Evolutionary conservation across 2,329 filamentous ascomycete species (phyloP), one percentile per base, ranked within the genome.

Genomic region (Dothideomycetes sp.): DNA sequence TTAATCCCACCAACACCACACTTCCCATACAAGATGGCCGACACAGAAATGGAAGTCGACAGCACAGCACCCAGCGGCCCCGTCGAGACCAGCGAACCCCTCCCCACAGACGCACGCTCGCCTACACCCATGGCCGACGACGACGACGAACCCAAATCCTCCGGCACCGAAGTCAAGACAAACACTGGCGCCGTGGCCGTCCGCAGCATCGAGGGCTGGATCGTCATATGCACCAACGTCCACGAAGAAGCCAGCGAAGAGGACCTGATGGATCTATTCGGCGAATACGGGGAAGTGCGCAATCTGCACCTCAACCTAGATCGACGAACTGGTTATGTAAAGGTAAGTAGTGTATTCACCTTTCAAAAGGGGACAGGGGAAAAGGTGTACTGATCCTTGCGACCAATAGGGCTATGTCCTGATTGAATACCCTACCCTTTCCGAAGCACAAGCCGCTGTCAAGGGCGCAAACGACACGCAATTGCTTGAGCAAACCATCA

Each of bases 171-270:
- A 54, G 81, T 85, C 70, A 77, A 77, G 53, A 88, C 84, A 5
- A 73, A 76, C 52, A 69, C 73, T 29, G 81, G 82, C 57, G 84
- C 84, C 40, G 85, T 79, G 1, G 84, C 84, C 17, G 84, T 91
- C 44, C 83, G 84, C 52, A 87, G 81, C 40, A 88, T 91, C 55
- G 84, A 91, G 63, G 84, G 85, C 51, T 91, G 85, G 85, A 91
- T 91, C 61, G 70, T 91, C 54, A 78, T 86, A 47, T 84, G 84
- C 49, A 88, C 84, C 38, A 91, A 91, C 55, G 81, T 91, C 24
- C 84, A 91, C 65, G 84, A 91, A 57, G 84, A 91, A 61, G 83
- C 84, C 36, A 82, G 81, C 51, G 84, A 91, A 63, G 84, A 91
- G 65, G 79, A 84, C 34, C 60, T 91, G 41, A 81, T 82, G 53